Conservation (phyloP, 164 flowering plant species). For the Platanus orientalis region DNA sequence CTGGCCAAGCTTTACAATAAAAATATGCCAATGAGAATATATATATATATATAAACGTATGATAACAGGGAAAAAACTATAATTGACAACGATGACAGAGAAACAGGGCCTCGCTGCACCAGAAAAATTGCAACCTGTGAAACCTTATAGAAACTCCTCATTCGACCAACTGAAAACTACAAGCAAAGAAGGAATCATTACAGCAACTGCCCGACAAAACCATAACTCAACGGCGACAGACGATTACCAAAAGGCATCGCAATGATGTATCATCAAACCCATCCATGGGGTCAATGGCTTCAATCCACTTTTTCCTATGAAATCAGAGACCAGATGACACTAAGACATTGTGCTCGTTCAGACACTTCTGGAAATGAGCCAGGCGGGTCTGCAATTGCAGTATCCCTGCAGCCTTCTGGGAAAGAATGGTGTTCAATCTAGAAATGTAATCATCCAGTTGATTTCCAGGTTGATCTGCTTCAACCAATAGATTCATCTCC, state of each 20-base stretch:
- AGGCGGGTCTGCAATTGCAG: slow-evolving; percentile 56
- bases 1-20: slow-evolving; percentile 6
- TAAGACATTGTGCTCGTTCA: slow-evolving; percentile 57
- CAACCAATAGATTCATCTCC: slow-evolving; percentile 74
- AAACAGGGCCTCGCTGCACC: not conserved
- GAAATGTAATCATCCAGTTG: slow-evolving; percentile 63
- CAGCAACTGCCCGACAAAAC: not conserved
- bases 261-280: not conserved
- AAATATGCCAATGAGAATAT: slow-evolving; percentile 8
- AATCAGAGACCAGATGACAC: slow-evolving; percentile 37
- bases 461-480: slow-evolving; percentile 76
- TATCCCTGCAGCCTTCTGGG: slow-evolving; percentile 77
- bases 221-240: not conserved
- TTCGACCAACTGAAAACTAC: not conserved
- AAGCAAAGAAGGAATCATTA: not conserved
- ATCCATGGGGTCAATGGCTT: not conserved
- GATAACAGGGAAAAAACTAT: not conserved
- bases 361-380: slow-evolving; percentile 57
- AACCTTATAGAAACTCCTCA: not conserved
- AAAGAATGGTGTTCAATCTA: slow-evolving; percentile 52
- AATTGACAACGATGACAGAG: not conserved
- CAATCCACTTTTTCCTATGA: not conserved
- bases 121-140: slow-evolving; percentile 4
- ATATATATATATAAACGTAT: not conserved
- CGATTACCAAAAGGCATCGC: not conserved